Evolutionary conservation across 2,329 filamentous ascomycete genomes (phyloP).

Genomic region (Aspergillus pseudonomiae): DNA sequence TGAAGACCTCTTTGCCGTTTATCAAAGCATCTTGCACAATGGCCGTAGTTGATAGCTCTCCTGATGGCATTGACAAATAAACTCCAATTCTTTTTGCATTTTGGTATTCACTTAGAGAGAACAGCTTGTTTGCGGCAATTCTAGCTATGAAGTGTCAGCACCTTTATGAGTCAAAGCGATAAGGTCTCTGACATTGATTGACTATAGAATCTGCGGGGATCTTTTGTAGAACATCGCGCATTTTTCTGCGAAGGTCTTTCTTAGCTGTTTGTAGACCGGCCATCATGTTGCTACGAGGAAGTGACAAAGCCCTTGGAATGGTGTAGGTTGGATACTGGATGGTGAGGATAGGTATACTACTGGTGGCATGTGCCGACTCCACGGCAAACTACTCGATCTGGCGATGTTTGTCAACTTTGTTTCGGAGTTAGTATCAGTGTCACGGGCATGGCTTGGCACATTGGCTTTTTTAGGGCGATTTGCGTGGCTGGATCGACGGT

Average conservation of each 20-base stretch:
- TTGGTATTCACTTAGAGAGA: constrained; percentile 72
- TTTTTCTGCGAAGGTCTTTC: constrained; percentile 70
- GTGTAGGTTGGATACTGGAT: neutral
- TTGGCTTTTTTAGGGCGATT: constrained; percentile 3
- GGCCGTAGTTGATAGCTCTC: constrained; percentile 80
- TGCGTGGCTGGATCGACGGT: constrained; percentile 9
- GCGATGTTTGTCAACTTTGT: constrained; percentile 4
- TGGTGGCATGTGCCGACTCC: neutral
- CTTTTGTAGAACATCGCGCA: constrained; percentile 67
- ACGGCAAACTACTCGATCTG: neutral
- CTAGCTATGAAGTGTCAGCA: constrained; percentile 55
- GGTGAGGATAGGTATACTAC: neutral
- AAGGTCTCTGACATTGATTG: constrained; percentile 65
- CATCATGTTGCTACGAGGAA: constrained; percentile 44
- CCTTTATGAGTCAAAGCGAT: constrained; percentile 31
- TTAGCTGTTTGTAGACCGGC: constrained; percentile 68
- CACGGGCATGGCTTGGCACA: constrained; percentile 2
- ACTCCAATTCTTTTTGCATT: constrained; percentile 77
- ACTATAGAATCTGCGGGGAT: constrained; percentile 65
- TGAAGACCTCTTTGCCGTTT: constrained; percentile 81
- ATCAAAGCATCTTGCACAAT: constrained; percentile 81
- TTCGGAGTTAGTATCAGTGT: neutral
- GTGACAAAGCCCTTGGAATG: neutral
- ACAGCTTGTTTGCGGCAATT: constrained; percentile 65
- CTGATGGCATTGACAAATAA: constrained; percentile 89